phyloP scores from a whole-genome alignment of 257 asterid species.

The Solanum chmielewskii region DNA sequence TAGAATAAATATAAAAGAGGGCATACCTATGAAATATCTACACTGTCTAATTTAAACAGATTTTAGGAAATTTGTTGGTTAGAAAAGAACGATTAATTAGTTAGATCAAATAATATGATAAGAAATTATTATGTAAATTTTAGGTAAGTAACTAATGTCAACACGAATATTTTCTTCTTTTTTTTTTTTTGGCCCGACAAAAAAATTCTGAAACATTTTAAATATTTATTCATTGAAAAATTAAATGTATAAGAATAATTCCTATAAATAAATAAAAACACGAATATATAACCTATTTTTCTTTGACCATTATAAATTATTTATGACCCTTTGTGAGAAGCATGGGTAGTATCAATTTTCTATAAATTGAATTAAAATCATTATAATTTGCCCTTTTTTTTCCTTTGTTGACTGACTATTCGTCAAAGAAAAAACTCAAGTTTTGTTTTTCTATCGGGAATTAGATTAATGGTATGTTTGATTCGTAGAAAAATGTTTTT shows the following conservation, averaged over 20 bases:
- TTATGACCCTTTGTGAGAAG: not conserved
- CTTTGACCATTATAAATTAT: not conserved
- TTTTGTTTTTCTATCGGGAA: not conserved
- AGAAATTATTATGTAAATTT: not conserved
- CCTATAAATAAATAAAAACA: not conserved
- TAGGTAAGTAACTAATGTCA: not conserved
- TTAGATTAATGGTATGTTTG: not conserved
- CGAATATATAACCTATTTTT: not conserved
- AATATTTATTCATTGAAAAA: not conserved
- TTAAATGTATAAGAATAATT: not conserved
- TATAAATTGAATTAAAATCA: not conserved
- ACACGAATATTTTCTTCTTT: not conserved
- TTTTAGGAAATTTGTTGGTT: not conserved
- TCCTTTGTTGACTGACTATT: not conserved
- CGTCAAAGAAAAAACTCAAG: not conserved
- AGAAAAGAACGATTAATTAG: not conserved
- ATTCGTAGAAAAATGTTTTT: not conserved
- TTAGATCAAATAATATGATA: not conserved
- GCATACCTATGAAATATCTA: not conserved
- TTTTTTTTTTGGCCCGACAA: too few species aligned
- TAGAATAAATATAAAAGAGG: not conserved
- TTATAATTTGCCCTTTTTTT: not conserved
- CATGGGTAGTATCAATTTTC: not conserved
- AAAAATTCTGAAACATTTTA: not conserved
- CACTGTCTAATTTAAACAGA: not conserved